Percentiles rank a stretch among this genome's conserved stretches.
Conservation (phyloP, 257 asterid species). For the Solanum chilense region DNA sequence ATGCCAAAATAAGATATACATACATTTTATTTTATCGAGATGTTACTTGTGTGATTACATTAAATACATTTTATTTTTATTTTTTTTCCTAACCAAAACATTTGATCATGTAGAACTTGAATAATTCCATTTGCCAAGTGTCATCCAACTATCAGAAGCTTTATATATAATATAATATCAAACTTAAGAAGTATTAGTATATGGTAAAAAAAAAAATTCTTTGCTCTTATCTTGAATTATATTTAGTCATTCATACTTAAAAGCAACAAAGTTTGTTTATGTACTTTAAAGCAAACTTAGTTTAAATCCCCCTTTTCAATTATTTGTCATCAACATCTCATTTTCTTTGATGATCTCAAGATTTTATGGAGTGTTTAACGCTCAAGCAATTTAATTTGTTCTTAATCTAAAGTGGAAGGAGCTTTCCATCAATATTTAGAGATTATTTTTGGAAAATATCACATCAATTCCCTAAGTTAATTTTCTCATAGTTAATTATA, state of each 20-base stretch:
- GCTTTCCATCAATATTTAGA: conserved; percentile 16
- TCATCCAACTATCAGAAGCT: background rate
- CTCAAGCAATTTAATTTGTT: conserved; percentile 39
- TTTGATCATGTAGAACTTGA: background rate
- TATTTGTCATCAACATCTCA: background rate
- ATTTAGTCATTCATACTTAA: background rate
- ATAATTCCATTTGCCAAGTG: background rate
- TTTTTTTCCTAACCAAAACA: background rate
- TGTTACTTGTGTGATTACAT: background rate
- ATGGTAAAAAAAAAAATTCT: background rate
- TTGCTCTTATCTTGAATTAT: background rate
- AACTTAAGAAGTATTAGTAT: background rate
- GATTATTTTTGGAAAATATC: background rate
- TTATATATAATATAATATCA: background rate
- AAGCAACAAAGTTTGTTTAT: background rate
- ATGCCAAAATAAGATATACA: fast-evolving
- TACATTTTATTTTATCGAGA: background rate
- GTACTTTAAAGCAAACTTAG: conserved; percentile 2
- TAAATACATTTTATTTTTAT: background rate
- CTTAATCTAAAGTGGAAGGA: conserved; percentile 16
- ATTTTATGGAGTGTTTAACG: conserved; percentile 39
- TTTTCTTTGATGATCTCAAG: conserved; percentile 1
- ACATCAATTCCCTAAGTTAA: background rate
- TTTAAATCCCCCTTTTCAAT: background rate
- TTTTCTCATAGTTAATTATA: background rate